A percentile compares a stretch with the other conserved stretches of the same genome.
Evolutionary conservation across 371 early-diverging fungal genomes (phyloP).

Genomic region (Mucor irregularis): DNA sequence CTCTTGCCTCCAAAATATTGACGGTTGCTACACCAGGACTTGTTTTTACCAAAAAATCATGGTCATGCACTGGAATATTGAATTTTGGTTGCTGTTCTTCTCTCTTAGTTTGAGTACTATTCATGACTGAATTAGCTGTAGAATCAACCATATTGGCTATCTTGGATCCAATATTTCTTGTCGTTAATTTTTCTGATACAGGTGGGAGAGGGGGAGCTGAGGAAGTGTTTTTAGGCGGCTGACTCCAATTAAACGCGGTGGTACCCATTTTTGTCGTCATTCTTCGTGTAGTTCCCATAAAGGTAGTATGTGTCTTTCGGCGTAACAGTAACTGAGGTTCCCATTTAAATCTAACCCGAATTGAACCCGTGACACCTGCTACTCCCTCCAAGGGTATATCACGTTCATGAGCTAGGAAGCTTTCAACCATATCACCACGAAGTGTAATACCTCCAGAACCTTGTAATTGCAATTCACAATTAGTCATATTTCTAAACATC

Average conservation of each 20-base stretch:
- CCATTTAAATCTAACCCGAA: conserved; percentile 45
- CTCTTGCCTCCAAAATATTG: conserved; percentile 55
- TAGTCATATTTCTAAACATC: no score
- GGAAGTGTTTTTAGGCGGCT: conserved; percentile 5
- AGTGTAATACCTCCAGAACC: conserved; percentile 48
- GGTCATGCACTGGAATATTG: background rate
- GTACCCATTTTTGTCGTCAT: conserved; percentile 25
- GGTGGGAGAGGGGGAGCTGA: background rate
- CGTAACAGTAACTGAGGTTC: conserved; percentile 43
- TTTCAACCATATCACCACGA: conserved; percentile 43
- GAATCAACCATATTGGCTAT: background rate
- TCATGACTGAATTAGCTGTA: background rate
- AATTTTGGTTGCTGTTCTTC: no score
- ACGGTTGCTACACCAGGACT: conserved; percentile 37
- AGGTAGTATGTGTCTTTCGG: conserved; percentile 38
- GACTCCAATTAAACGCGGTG: conserved; percentile 23
- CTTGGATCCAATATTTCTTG: background rate
- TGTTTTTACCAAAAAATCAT: background rate
- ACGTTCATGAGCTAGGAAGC: conserved; percentile 35
- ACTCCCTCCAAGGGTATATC: conserved; percentile 43
- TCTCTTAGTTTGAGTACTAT: background rate
- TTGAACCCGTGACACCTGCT: conserved; percentile 28
- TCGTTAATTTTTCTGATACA: background rate
- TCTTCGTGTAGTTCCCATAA: conserved; percentile 24
- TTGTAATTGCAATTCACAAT: background rate